Evolutionary conservation across 345 rosid species (phyloP), one percentile per base, ranked within the genome.

Genomic region (Citrus medica): DNA sequence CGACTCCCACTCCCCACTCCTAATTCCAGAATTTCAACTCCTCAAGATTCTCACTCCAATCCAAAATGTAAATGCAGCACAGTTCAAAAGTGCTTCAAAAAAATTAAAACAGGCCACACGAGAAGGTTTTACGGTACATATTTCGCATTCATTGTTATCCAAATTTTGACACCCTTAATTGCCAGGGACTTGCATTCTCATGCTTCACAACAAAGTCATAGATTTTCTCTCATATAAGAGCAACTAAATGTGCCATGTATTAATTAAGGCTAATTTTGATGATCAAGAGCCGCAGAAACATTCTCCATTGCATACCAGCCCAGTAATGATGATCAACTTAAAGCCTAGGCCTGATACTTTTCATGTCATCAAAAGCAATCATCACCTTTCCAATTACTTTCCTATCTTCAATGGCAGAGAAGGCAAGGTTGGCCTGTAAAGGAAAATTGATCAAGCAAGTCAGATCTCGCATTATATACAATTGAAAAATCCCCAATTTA

Each of bases 381-480:
- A 96, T 76, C 84, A 96, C 97, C 88, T 96, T 96, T 60, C 99
- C 99, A 0, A 94, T 87, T 67, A 86, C 99, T 84, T 91, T 92
- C 83, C 98, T 84, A 24, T 93, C 97, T 88, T 87, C 92, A 83
- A 96, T 88, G 40, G 87, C 91, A 32, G 92, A 85, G 2, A 96
- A 96, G 17, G 99, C 97, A 0, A 88, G 93, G 81, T 82, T 87
- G 81, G 98, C 94, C 99, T 96, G 94, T 53, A 76, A 84, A 78
- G 58, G 62, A 79, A 56, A 76, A 71, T 48, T 22, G 63, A 72
- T 67, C 42, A 65, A 61, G 48, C 4, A 38, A 19, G 74, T 72
- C 24, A 79, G 68, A 59, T 74, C 48, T 40, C 14, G 24, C 27
- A 33, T 10, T 48, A 5, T 37, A 4, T 65, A 9, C 10, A 38